Evolutionary conservation across 805 yeast species (phyloP), one percentile per base, ranked within the genome.

Genomic region (Tetrapisispora namnaoensis): DNA sequence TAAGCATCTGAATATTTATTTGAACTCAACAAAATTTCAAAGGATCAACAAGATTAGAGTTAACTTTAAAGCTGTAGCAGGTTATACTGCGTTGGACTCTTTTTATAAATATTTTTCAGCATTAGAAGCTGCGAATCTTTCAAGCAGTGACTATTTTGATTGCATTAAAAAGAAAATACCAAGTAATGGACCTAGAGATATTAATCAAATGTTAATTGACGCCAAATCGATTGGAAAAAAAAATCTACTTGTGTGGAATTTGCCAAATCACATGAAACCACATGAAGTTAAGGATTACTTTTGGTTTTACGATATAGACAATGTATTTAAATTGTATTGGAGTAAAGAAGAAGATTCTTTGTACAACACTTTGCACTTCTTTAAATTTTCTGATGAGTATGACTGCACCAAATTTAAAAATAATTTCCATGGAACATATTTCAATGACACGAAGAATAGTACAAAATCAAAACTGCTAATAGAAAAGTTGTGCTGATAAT

Each of bases 351-450:
- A 55, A 16, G 46, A 50, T 8, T 45, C 47, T 1, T 53, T 55
- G 14, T 55, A 57, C 6, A 48, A 48, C 8, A 53, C 59, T 9
- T 52, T 65, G n/a, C 53, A 55, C 34, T 63, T 47, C 43, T 44
- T 65, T 36, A 56, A 61, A 20, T 83, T 83, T 54, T 68, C 68
- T 16, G 69, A 73, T 52, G 50, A 55, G 2, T 51, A 58, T 2
- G 78, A 77, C 49, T 81, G 86, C 2, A 53, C 51, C 18, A 62
- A 79, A 39, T 82, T 82, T 58, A 75, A 74, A 4, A 61, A 76
- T 14, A 73, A 74, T 51, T 73, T 69, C 55, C 79, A 83, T 58
- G 83, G 84, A 2, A 48, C 55, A 2, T 49, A 48, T 17, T 52
- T 57, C 21, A 53, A 55, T 14, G 61, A 41, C 18, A 10, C 27